Percentiles rank a stretch among this genome's conserved stretches.
Conservation (phyloP, 805 yeast genomes). For the Lachancea dasiensis region DNA sequence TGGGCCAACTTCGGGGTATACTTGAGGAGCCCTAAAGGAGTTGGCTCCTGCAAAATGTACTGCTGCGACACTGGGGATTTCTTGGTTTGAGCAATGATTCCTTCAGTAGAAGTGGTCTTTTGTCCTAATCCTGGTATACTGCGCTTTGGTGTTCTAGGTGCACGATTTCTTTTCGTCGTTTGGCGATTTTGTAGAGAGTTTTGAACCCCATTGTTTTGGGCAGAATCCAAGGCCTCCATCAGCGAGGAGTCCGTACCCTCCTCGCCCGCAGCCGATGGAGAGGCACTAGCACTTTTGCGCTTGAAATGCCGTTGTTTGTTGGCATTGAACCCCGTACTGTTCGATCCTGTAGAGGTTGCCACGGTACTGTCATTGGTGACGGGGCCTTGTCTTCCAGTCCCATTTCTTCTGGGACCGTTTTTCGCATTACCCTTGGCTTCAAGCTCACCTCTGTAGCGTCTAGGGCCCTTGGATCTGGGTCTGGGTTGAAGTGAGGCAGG, state of each 20-base stretch:
- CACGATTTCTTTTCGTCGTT: constrained; percentile 4
- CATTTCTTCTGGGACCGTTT: constrained; percentile 1
- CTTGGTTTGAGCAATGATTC: constrained; percentile 7
- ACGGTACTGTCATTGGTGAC: neutral
- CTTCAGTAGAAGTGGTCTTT: constrained; percentile 3
- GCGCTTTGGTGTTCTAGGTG: constrained; percentile 8
- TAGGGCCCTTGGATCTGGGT: constrained; percentile 1
- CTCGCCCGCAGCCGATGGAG: constrained; percentile 6
- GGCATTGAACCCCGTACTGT: constrained; percentile 15
- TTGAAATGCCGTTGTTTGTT: constrained; percentile 19
- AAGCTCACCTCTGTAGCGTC: constrained; percentile 1
- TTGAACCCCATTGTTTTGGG: neutral
- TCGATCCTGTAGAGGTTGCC: neutral
- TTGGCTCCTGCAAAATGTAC: constrained; percentile 23
- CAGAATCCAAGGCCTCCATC: constrained; percentile 15
- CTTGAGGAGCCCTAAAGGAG: constrained; percentile 23
- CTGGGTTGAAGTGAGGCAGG: constrained; percentile 1
- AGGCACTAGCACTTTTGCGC: constrained; percentile 8
- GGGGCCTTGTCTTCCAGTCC: constrained; percentile 7
- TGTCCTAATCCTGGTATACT: constrained; percentile 15
- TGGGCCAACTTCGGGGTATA: constrained; percentile 20
- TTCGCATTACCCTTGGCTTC: constrained; percentile 5
- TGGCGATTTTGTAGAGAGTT: too few species aligned
- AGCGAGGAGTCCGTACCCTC: constrained; percentile 6
- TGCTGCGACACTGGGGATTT: constrained; percentile 8